Base-by-base conservation (phyloP, 2,329 filamentous ascomycete genomes). In the Xylariaceae sp. region DNA sequence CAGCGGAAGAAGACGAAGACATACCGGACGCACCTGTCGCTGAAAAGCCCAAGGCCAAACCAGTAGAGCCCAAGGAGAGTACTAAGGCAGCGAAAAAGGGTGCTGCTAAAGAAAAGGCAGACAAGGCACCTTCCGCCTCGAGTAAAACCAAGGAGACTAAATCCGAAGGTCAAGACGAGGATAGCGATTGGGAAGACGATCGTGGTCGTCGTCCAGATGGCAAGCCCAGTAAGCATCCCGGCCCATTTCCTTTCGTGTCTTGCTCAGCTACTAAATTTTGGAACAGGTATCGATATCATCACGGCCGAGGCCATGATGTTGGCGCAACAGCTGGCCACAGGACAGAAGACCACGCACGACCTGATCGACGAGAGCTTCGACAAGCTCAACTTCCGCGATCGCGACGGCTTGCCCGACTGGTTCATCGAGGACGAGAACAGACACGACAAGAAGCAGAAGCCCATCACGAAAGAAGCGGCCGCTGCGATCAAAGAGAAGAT, bases 231-330 rank as follows among this genome's bases (percentile, higher is more conserved):
- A 68, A 59, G 68, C 49, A 33, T 30, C 12, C 24, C 7, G 26
- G n/a, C 21, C 21, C n/a, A n/a, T n/a, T n/a, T n/a, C n/a, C n/a
- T n/a, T 6, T 24, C 21, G 6, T 24, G 11, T 24, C 21, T 24
- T 24, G 11, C 11, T 24, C 21, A 11, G n/a, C n/a, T n/a, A n/a
- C n/a, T n/a, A n/a, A 17, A 4, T 23, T 16, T 38, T 17, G 31
- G 39, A 38, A 60, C 64, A 74, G 89, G 96, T 59, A 94, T 98
- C 64, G 88, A 97, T 61, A 97, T 98, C 56, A 94, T 97, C 57
- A 98, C 92, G n/a, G 92, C 88, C 4, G 92, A 98, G 70, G 92
- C 94, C 48, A 98, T 98, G 92, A 94, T 90, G 1, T 74, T 98
- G 12, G 94, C 92, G 1, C 92, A 97, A 50, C 78, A 88, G 57